phyloP scores from a whole-genome alignment of 2,329 filamentous ascomycete species.

The Pestalotiopsis sp. region DNA sequence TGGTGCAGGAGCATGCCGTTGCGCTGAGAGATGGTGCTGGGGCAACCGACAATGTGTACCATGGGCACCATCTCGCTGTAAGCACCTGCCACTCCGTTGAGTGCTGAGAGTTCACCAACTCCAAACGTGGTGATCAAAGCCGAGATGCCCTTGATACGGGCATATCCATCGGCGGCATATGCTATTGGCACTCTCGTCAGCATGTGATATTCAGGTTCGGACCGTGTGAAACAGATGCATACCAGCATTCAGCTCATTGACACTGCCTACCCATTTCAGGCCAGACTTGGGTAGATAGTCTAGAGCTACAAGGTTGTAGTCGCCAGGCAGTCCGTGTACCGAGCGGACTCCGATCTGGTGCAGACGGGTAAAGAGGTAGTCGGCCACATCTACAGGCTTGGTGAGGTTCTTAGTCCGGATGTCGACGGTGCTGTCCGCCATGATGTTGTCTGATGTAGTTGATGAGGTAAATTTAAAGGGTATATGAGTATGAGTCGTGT shows the following conservation, averaged over 20 bases:
- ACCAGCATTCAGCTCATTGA: slow-evolving; percentile 76
- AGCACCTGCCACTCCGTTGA: slow-evolving; percentile 75
- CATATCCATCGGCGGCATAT: slow-evolving; percentile 82
- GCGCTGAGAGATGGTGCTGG: slow-evolving; percentile 48
- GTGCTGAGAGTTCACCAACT: slow-evolving; percentile 72
- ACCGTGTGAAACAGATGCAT: slow-evolving; percentile 28
- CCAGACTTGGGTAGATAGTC: slow-evolving; percentile 65
- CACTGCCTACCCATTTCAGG: slow-evolving; percentile 69
- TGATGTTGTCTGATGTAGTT: neutral
- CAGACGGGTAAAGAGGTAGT: slow-evolving; percentile 69
- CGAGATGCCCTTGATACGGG: slow-evolving; percentile 70
- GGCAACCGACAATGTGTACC: slow-evolving; percentile 60
- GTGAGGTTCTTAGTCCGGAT: slow-evolving; percentile 46
- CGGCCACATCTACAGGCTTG: slow-evolving; percentile 61
- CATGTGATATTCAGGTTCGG: neutral
- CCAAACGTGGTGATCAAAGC: slow-evolving; percentile 78
- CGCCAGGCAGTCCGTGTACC: slow-evolving; percentile 71
- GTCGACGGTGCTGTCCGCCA: slow-evolving; percentile 30
- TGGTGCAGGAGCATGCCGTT: slow-evolving; percentile 62
- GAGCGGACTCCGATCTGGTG: slow-evolving; percentile 66
- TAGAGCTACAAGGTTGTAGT: slow-evolving; percentile 72
- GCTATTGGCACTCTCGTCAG: slow-evolving; percentile 40
- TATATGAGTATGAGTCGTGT: neutral
- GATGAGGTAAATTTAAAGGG: neutral
- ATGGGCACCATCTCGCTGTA: slow-evolving; percentile 74